Evolutionary conservation across 345 rosid genomes (phyloP).

Genomic region (Theobroma cacao): DNA sequence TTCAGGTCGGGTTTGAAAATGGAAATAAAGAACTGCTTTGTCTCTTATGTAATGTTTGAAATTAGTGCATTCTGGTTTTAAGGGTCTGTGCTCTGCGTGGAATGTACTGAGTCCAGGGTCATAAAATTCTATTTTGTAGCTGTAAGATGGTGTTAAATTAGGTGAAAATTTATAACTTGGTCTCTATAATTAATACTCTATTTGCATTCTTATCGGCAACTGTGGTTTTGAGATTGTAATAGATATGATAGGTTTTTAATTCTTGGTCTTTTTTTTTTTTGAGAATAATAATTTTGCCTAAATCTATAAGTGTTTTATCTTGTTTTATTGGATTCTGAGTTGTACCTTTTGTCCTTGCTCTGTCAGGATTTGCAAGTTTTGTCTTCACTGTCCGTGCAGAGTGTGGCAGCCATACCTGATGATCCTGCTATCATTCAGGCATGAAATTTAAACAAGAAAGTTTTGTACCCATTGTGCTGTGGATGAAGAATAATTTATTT

Average conservation of each 20-base stretch:
- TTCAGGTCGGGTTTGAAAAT: no score
- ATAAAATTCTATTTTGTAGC: not conserved
- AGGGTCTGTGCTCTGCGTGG: not conserved
- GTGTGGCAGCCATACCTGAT: constrained; percentile 15
- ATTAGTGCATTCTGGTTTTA: not conserved
- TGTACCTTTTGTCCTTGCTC: not conserved
- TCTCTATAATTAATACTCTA: not conserved
- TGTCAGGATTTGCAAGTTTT: constrained; percentile 28
- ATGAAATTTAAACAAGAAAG: not conserved
- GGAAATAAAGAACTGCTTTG: not conserved
- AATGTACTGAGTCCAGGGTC: not conserved
- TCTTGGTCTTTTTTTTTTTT: not conserved
- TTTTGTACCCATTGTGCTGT: not conserved
- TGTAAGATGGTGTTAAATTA: not conserved
- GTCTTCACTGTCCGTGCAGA: constrained; percentile 14
- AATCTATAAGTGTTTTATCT: not conserved
- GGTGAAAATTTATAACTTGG: not conserved
- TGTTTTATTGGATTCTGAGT: not conserved
- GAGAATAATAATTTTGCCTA: not conserved
- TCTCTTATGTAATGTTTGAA: not conserved
- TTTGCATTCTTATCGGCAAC: not conserved
- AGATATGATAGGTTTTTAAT: not conserved
- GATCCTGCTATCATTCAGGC: constrained; percentile 30
- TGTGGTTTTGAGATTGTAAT: not conserved
- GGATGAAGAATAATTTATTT: not conserved